A percentile compares a stretch with the other conserved stretches of the same genome.
Conservation (phyloP, 768 basidiomycete species). For the Kwoniella dejecticola region DNA sequence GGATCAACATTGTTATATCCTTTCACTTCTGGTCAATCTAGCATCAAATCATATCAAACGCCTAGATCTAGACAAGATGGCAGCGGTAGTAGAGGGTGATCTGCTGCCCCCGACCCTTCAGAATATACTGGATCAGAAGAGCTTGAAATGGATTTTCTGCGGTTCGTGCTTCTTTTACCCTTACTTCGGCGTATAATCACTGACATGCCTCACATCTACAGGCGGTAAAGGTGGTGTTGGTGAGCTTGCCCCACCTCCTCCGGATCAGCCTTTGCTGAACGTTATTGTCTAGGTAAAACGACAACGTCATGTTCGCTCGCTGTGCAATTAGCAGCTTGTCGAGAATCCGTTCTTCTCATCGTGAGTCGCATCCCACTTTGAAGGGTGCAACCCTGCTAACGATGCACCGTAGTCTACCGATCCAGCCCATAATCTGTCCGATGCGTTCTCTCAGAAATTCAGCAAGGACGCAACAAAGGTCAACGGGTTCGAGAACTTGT, state of each 20-base stretch:
- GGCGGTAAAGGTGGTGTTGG: conserved; percentile 99
- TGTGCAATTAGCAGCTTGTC: conserved; percentile 85
- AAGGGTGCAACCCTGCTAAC: background rate
- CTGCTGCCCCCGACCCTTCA: conserved; percentile 81
- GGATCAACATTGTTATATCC: no score
- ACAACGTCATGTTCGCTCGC: conserved; percentile 97
- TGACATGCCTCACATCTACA: conserved; percentile 51
- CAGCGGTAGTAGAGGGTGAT: conserved; percentile 58
- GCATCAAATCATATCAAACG: no score
- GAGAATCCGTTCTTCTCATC: conserved; percentile 95
- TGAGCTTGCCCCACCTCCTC: no score
- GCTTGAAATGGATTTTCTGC: conserved; percentile 97
- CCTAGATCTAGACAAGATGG: conserved; percentile 13
- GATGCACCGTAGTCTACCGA: conserved; percentile 76
- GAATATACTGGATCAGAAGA: conserved; percentile 89
- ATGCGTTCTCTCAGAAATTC: conserved; percentile 97
- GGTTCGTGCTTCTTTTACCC: conserved; percentile 62
- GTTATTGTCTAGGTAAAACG: conserved; percentile 88
- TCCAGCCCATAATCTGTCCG: conserved; percentile 98
- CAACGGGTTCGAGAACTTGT: conserved; percentile 94
- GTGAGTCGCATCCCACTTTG: conserved; percentile 60
- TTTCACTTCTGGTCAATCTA: no score
- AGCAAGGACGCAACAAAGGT: conserved; percentile 98
- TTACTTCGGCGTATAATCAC: background rate
- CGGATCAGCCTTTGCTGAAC: no score